These are phyloP conservation scores for Tagetes patula DNA, from an alignment of 129 eudicot genomes.

Conservation along the genomic window DNA sequence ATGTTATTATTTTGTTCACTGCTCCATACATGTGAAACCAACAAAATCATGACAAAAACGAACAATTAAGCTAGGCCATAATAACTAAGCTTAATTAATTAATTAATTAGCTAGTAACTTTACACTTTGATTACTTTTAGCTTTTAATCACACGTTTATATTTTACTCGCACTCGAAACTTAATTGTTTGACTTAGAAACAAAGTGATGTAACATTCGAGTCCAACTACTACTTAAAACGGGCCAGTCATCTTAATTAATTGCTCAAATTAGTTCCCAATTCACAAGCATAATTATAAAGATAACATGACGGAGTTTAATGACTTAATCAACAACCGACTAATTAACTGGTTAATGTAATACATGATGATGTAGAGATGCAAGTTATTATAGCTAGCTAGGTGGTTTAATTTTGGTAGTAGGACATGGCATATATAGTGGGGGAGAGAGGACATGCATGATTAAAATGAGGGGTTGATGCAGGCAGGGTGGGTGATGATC, in stretches of 20 bases:
- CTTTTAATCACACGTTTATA: neutral
- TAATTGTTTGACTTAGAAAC: neutral
- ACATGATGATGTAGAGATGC: neutral
- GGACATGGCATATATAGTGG: constrained; percentile 18
- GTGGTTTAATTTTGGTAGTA: neutral
- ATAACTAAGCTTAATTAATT: neutral
- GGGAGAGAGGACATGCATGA: constrained; percentile 26
- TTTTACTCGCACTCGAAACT: neutral
- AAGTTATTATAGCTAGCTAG: neutral
- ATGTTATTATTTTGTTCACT: neutral
- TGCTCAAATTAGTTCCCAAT: constrained; percentile 7
- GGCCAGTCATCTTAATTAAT: neutral
- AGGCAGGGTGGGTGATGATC: constrained; percentile 29
- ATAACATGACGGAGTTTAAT: neutral
- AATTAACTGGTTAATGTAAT: neutral
- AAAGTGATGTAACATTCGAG: neutral
- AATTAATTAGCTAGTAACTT: neutral
- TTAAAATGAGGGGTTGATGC: constrained; percentile 26
- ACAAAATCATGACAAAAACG: constrained; percentile 11
- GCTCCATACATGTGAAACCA: neutral
- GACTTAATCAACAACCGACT: neutral
- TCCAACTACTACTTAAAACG: neutral
- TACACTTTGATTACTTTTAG: constrained; percentile 10
- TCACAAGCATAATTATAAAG: too few species aligned
- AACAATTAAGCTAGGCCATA: neutral